Conservation (phyloP, 306 rosid species). For the Urtica urens region DNA sequence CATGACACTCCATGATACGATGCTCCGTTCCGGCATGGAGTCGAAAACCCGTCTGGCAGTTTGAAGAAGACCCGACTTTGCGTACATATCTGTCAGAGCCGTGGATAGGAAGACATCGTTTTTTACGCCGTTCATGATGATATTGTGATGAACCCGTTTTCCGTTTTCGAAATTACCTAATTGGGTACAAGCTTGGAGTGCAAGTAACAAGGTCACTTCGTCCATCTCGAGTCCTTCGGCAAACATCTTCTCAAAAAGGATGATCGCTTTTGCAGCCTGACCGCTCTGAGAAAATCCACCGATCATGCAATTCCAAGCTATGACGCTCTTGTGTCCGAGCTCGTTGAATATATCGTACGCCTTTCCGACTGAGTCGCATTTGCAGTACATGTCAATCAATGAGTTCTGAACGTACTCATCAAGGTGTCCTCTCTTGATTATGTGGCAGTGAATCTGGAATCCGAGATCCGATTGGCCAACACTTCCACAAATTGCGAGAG, state of each 20-base stretch:
- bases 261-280: conserved; percentile 52
- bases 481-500: conserved; percentile 69
- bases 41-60: conserved; percentile 46
- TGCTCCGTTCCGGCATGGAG: conserved; percentile 49
- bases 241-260: conserved; percentile 59
- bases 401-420: conserved; percentile 71
- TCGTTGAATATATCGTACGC: conserved; percentile 48
- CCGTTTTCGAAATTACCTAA: conserved; percentile 73
- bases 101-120: conserved; percentile 48
- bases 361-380: conserved; percentile 53
- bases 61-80: conserved; percentile 71
- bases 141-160: conserved; percentile 84
- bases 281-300: conserved; percentile 74
- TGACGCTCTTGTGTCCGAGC: conserved; percentile 32
- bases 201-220: conserved; percentile 64
- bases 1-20: conserved; percentile 88
- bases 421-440: conserved; percentile 45
- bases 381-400: conserved; percentile 77
- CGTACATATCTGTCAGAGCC: conserved; percentile 75
- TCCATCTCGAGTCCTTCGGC: conserved; percentile 35
- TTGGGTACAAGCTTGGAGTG: conserved; percentile 81
- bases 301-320: conserved; percentile 82
- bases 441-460: conserved; percentile 61
- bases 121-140: conserved; percentile 37
- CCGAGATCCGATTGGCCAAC: conserved; percentile 47